Base-by-base conservation (phyloP, 2,329 filamentous ascomycete genomes). In the Chaetomium sp. region DNA sequence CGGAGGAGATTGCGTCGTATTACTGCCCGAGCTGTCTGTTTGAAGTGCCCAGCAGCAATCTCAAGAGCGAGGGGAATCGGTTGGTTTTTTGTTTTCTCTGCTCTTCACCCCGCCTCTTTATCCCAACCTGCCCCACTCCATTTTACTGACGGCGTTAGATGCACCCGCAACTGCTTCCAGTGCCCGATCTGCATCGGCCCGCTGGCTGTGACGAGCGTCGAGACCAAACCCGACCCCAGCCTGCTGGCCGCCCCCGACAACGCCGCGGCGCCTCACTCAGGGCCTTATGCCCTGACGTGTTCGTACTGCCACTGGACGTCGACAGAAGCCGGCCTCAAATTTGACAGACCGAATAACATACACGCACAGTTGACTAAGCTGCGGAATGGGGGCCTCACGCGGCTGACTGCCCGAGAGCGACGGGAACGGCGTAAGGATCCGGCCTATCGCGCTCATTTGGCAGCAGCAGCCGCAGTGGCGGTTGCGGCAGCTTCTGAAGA, bases 21-120 rank as follows among this genome's bases (percentile, higher is more conserved):
- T 99, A 89, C 72, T 99, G 94, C 67, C 94, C 94, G 5, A 92
- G 85, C 69, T 99, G 94, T 69, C 74, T 99, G 55, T 97, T 99
- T 67, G 94, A 99, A 72, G 92, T 96, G 36, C 91, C 92, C 5
- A 95, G 88, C 70, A 95, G 89, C 67, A 91, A 90, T 67, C 83
- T 97, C 46, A 91, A 92, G 72, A 89, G 86, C 64, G 94, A 99
- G 67, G 91, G 91, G 44, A 96, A 96, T 72, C 85, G 91, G 90
- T 95, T 79, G 58, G 76, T 71, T n/a, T 33, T 35, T 45, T 47
- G 27, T 32, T 11, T 32, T 32, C 14, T 42, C 7, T 1, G 6
- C 14, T 19, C 19, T 27, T 27, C 19, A 27, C 19, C 19, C 19
- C 19, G 2, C 19, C 19, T 27, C 19, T 2, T 2, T 27, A 27